Base-by-base conservation (phyloP, 202 grass and related monocot species). In the Bolboschoenoplectus hybrid region DNA sequence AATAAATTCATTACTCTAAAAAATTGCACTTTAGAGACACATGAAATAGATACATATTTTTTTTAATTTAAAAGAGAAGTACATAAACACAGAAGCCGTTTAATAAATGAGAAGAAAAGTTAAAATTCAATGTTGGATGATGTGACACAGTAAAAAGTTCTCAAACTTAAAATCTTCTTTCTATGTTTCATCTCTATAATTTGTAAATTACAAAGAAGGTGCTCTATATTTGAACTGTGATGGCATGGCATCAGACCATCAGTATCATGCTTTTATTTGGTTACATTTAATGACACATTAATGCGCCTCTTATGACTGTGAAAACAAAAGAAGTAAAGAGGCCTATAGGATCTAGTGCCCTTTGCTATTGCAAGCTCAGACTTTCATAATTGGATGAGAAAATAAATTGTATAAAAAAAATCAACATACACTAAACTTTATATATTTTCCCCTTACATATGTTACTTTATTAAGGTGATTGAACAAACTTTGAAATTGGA, bases 301-400 rank as follows among this genome's bases (percentile, higher is more conserved):
- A 86, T 86, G 84, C 73, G 2, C 70, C 83, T 72, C 53, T 85
- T 85, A 85, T 74, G 34, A 85, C 67, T 72, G 68, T 65, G 83
- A 85, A 85, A 92, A 94, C 88, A 74, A 85, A 91, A 78, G 85
- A 81, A 86, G 87, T 85, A 87, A 91, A 91, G 72, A 56, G 89
- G 81, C 66, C 90, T 91, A 84, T 95, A 88, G 90, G 91, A 92
- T 95, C 93, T 60, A 89, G 93, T 84, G 87, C 91, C 87, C 55
- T 85, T 70, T 88, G 74, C 71, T 89, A 86, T 88, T 88, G 79
- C 46, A 84, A 53, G 47, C 32, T 84, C 63, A 84, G 47, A 68
- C 45, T 67, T 57, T 70, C 64, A 84, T 70, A 71, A 69, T 70
- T 84, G 43, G 35, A n/a, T 80, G 13, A 80, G 35, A 2, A 60